Base-by-base conservation (phyloP, 2,329 filamentous ascomycete genomes). In the Karstenula rhodostoma region DNA sequence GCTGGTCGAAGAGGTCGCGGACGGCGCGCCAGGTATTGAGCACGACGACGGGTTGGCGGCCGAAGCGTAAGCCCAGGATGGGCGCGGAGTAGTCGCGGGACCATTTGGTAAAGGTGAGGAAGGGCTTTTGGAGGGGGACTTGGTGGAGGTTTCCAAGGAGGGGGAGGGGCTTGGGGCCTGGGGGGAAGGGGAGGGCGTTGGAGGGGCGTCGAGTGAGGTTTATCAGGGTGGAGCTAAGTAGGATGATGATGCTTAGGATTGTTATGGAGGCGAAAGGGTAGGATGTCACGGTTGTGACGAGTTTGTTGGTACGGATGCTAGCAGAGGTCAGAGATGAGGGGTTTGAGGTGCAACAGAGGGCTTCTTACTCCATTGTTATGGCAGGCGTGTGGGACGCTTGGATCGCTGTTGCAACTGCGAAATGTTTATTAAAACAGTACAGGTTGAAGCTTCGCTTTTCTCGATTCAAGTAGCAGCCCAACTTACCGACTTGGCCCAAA, bases 1-100 rank as follows among this genome's bases (percentile, higher is more conserved):
- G 74, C 60, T 83, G 82, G 57, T 86, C 85, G 2, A 87, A 61
- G 4, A 87, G 67, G 7, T 86, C 84, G 53, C 83, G 85, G 33
- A 86, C 78, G 0, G 78, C 79, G 54, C 77, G 61, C 29, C 81
- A 79, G 0, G 78, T 80, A 0, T 77, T 81, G 0, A 87, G 69
- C 0, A 86, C 80, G 17, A 86, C 74, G 64, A 85, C 70, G 6
- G 77, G 73, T 43, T 81, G 58, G 4, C 17, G 15, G 7, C 63
- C 63, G 6, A 62, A 17, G 6, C 37, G 47, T 8, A 62, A 37
- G 27, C 59, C 58, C 13, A 50, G 46, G 17, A 66, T 61, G 3
- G 61, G 53, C 6, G 49, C 42, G 8, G 56, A 57, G 47, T 60
- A 64, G 27, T 56, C 19, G 1, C 33, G 37, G n/a, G 53, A 37